Evolutionary conservation across 768 basidiomycete species (phyloP).

Genomic region (Piloderma croceum): DNA sequence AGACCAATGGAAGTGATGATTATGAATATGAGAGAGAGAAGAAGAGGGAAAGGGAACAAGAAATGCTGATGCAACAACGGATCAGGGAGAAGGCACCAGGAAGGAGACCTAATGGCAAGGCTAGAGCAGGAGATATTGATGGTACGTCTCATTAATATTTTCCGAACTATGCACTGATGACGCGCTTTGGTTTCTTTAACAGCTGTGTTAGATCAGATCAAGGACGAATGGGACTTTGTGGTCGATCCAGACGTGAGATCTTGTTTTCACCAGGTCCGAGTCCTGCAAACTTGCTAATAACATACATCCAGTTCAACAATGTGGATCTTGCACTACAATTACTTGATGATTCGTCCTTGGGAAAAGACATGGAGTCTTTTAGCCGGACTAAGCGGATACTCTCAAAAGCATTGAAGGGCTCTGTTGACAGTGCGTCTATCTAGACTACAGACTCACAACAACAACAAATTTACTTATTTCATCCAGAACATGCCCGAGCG

Average conservation of each 20-base stretch:
- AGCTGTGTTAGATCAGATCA: slow-evolving; percentile 84
- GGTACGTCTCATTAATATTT: too few relatives aligned
- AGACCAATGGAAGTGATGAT: slow-evolving; percentile 48
- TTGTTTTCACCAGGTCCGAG: slow-evolving; percentile 4
- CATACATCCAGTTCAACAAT: slow-evolving; percentile 70
- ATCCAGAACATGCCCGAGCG: slow-evolving; percentile 83
- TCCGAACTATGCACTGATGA: too few relatives aligned
- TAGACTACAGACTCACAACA: too few relatives aligned
- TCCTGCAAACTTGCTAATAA: not conserved
- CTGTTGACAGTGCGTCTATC: slow-evolving; percentile 70
- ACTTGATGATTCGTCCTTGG: slow-evolving; percentile 66
- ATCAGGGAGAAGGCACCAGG: slow-evolving; percentile 66
- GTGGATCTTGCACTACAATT: slow-evolving; percentile 90
- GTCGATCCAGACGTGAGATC: slow-evolving; percentile 68
- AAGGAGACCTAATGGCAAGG: slow-evolving; percentile 44
- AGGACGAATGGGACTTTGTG: slow-evolving; percentile 86
- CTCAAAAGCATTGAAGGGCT: slow-evolving; percentile 76
- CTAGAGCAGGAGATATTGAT: slow-evolving; percentile 78
- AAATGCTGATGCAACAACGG: slow-evolving; percentile 60
- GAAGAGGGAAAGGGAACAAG: slow-evolving; percentile 56
- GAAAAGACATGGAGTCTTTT: slow-evolving; percentile 76
- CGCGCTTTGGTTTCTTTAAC: too few relatives aligned
- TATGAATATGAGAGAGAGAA: slow-evolving; percentile 52
- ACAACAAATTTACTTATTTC: too few relatives aligned
- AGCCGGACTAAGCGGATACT: slow-evolving; percentile 69